These are phyloP conservation scores for Leccinellum rugosiceps DNA, from an alignment of 768 basidiomycete species.

Conservation along the genomic window DNA sequence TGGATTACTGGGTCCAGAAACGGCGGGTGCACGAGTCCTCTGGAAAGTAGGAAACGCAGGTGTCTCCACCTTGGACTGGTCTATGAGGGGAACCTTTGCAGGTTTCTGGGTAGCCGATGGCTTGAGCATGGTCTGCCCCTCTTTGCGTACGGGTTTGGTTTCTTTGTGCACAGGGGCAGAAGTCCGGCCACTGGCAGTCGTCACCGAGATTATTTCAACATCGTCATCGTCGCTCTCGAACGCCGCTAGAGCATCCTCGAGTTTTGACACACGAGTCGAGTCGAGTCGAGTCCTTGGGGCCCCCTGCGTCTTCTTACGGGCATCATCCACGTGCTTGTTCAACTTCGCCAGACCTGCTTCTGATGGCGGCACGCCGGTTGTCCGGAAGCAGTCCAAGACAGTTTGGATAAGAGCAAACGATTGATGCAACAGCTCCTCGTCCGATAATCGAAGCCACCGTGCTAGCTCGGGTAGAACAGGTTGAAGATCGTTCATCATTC, in stretches of 20 bases:
- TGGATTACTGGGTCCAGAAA: slow-evolving; percentile 34
- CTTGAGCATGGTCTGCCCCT: slow-evolving; percentile 20
- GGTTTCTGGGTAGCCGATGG: slow-evolving; percentile 12
- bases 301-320: slow-evolving; percentile 47
- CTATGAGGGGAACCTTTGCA: slow-evolving; percentile 15
- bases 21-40: slow-evolving; percentile 27
- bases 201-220: slow-evolving; percentile 50
- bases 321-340: slow-evolving; percentile 58
- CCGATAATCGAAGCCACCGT: slow-evolving; percentile 89
- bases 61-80: slow-evolving; percentile 35
- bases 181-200: slow-evolving; percentile 15
- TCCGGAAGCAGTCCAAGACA: slow-evolving; percentile 73
- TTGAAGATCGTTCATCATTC: slow-evolving; percentile 78
- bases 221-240: slow-evolving; percentile 67
- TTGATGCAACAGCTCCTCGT: slow-evolving; percentile 87
- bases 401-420: slow-evolving; percentile 80
- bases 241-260: slow-evolving; percentile 62
- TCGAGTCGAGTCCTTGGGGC: slow-evolving; percentile 51
- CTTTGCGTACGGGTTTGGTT: slow-evolving; percentile 17
- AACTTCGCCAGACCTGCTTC: slow-evolving; percentile 61
- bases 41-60: slow-evolving; percentile 44
- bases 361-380: slow-evolving; percentile 53
- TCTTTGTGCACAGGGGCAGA: slow-evolving; percentile 10
- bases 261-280: slow-evolving; percentile 52
- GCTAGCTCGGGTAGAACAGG: slow-evolving; percentile 75